Evolutionary conservation across 352 stramenopile genomes (phyloP).

Genomic region (Hyphochytrium catenoides): DNA sequence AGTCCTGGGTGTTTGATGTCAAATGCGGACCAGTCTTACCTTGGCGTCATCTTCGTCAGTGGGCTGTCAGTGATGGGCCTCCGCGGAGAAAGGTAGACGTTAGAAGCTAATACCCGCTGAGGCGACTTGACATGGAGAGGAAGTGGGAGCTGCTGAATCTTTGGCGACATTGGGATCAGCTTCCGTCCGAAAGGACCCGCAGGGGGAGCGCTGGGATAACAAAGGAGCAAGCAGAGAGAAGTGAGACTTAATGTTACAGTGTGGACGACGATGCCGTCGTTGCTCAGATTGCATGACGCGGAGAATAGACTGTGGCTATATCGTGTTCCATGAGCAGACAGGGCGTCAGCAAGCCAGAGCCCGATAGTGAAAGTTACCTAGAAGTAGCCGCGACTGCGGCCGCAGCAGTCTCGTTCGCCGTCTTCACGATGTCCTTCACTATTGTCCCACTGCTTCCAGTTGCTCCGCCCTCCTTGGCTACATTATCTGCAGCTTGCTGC

Average conservation of each 20-base stretch:
- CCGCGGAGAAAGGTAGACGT: conserved; percentile 57
- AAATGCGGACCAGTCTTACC: conserved; percentile 37
- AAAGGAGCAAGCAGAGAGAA: not conserved
- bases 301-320: no score
- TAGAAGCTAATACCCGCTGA: conserved; percentile 41
- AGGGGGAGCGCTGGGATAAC: conserved; percentile 4
- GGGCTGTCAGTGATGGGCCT: no score
- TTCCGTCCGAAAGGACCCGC: conserved; percentile 15
- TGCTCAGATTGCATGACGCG: conserved; percentile 23
- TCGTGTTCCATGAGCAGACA: no score
- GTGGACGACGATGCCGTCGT: conserved; percentile 1
- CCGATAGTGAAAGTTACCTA: no score
- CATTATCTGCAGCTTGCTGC: conserved; percentile 34
- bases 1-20: conserved; percentile 33
- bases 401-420: conserved; percentile 29
- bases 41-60: no score
- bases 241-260: not conserved
- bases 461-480: conserved; percentile 9
- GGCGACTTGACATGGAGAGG: conserved; percentile 44
- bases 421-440: conserved; percentile 8
- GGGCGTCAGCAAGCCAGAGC: no score
- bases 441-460: not conserved
- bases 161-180: conserved; percentile 31
- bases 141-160: conserved; percentile 46
- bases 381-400: conserved; percentile 39